Base-by-base conservation (phyloP, 2,329 filamentous ascomycete genomes). In the Talaromyces sp. region DNA sequence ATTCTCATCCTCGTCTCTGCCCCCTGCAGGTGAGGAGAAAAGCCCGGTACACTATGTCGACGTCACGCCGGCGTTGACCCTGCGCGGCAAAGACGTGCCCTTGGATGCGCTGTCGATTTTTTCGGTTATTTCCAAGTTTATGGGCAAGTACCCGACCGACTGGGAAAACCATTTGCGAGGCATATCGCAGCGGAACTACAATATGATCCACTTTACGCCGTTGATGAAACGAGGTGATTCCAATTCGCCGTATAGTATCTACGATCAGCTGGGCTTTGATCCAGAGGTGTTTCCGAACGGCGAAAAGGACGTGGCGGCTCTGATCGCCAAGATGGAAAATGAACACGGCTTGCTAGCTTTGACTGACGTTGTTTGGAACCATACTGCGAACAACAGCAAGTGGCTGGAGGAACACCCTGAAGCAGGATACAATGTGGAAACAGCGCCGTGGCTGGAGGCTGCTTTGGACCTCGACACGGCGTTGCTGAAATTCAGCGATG, bases 161-260 rank as follows among this genome's bases (percentile, higher is more conserved):
- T 99, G 93, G 93, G 86, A 97, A 72, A 89, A 86, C 56, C 93
- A 98, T 73, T 79, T 99, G 60, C 83, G 84, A 60, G 93, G 95
- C 29, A 96, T 99, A 73, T 90, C 90, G 72, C 86, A 90, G 69
- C 85, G 95, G 63, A 93, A 93, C 52, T 99, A 99, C 82, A 99
- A 99, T 78, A 97, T 98, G 92, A 87, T 99, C 62, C 95, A 99
- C 75, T 99, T 99, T 75, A 97, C 95, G 1, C 95, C 95, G 10
- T 81, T 99, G 66, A 95, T 96, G 82, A 83, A 89, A 61, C 87
- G 95, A 62, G 95, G 95, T 60, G 83, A 82, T 51, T 99, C 95
- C 57, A 96, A 99, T 72, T 99, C 95, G 1, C 95, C 95, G 0
- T 99, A 98, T 81, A 99, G 95, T 74, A 85, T 99, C 68, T 96